Base-by-base conservation (phyloP, 306 rosid species). In the Vigna hirtella region DNA sequence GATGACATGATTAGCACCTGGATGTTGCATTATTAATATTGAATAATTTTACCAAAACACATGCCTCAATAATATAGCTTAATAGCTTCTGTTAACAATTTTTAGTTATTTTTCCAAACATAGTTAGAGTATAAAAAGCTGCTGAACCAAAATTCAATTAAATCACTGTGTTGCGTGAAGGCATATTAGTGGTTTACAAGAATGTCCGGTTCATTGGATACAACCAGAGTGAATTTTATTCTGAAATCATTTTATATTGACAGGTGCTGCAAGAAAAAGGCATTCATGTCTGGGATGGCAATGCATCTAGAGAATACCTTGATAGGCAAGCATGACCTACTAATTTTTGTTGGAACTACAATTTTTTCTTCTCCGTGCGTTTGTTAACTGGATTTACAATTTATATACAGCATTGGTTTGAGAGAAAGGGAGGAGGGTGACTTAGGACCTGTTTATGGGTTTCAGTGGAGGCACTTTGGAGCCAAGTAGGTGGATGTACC, bases 401-500 rank as follows among this genome's bases (percentile, higher is more conserved):
- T 40, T 76, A 70, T 71, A 34, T 70, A 36, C 92, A 95, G 99
- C 66, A 83, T 95, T 75, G 97, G 96, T 80, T 88, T 95, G 89
- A 84, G 75, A 68, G 94, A 89, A 51, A 87, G 95, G 88, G 94
- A 91, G 86, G 96, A 90, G 80, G 98, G 97, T 28, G 99, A 95
- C 91, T 87, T 95, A 73, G 99, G 99, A 74, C 98, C 99, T 36
- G 91, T 95, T 49, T 95, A 95, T 81, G 99, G 99, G 55, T 95
- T 95, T 73, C 98, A 95, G 80, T 93, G 99, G 99, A 92, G 99
- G 73, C 97, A 95, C 82, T 95, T 93, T 72, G 99, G 99, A 73
- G 98, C 98, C 32, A 91, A 89, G 99, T 95, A 81, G 69, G 95
- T 85, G 82, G 64, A 72, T 77, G 65, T 48, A 14, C n/a, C 73